Base-by-base conservation (phyloP, 2,329 filamentous ascomycete genomes). In the Penicillium sclerotigenum region DNA sequence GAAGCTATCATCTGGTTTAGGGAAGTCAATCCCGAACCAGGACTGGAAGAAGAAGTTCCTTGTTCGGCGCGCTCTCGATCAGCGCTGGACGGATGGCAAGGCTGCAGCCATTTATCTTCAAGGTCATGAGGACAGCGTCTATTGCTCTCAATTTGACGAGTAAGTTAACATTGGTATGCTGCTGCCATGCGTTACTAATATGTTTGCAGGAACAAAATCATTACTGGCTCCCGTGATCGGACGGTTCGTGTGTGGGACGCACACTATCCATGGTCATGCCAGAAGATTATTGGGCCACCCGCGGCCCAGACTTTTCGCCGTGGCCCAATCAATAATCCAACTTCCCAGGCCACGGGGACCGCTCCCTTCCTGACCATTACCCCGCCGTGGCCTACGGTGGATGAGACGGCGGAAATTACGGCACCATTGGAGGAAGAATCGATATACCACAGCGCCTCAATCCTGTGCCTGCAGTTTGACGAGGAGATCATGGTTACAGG, bases 141-240 rank as follows among this genome's bases (percentile, higher is more conserved):
- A 99, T 77, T 99, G 94, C 74, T 84, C 96, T 54, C 94, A 99
- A 71, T 99, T 97, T 71, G 94, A 99, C 72, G 93, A 97, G 87
- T 91, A 82, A 66, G 87, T 79, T 36, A 5, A 48, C 31, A 18
- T 29, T 16, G 8, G 4, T 10, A 7, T 14, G 37, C 34, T 40
- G 7, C 40, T 42, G 18, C 9, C 29, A 28, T 33, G 9, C 52
- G 24, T 48, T 51, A 60, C 76, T 81, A 71, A 80, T 66, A 34
- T 18, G 14, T n/a, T 20, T 50, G 24, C 67, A 91, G 88, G 72
- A 82, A 89, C 70, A 99, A 97, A 75, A 96, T 97, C 69, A 92
- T 99, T 63, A 97, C 94, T 3, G 94, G 94, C 28, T 97, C 93
- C 10, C 87, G 94, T 59, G 94, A 99, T 75, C 90, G 90, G 71